phyloP scores from a whole-genome alignment of 345 rosid species.

The Noccaea bulbosa region DNA sequence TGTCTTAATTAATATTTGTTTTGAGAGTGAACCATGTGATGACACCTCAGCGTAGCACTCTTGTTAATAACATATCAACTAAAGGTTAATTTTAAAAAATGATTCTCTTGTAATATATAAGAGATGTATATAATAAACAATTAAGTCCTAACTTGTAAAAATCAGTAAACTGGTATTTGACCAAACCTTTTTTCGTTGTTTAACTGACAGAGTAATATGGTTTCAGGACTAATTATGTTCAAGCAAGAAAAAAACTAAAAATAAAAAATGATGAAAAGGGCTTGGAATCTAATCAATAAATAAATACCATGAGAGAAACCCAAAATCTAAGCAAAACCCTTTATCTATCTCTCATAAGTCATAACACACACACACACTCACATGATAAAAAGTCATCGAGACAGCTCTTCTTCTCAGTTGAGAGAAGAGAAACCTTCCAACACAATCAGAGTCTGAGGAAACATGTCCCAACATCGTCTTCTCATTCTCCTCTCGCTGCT shows the following conservation, averaged over 20 bases:
- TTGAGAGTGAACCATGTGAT: too few relatives aligned
- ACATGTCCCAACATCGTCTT: conserved; percentile 41
- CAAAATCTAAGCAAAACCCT: conserved; percentile 45
- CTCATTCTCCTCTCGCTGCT: conserved; percentile 23
- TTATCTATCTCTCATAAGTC: not conserved
- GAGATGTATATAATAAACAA: not conserved
- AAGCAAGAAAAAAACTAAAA: not conserved
- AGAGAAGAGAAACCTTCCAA: conserved; percentile 29
- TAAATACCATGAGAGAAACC: conserved; percentile 21
- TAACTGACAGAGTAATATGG: conserved; percentile 27
- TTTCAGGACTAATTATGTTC: conserved; percentile 4
- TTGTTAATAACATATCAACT: too few relatives aligned
- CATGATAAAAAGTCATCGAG: conserved; percentile 37
- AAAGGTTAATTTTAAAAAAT: too few relatives aligned
- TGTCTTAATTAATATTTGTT: too few relatives aligned
- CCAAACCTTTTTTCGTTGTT: not conserved
- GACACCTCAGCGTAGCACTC: too few relatives aligned
- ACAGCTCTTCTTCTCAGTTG: conserved; percentile 34
- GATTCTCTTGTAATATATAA: too few relatives aligned
- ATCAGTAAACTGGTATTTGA: conserved; percentile 22
- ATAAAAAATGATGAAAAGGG: conserved; percentile 37
- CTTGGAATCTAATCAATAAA: conserved; percentile 42
- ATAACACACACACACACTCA: conserved; percentile 20
- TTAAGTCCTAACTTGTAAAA: not conserved
- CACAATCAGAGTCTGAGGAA: conserved; percentile 16